Percentiles rank a stretch among this genome's conserved stretches.
phyloP scores from a whole-genome alignment of 129 eudicot species.

The Flaveria brownii region DNA sequence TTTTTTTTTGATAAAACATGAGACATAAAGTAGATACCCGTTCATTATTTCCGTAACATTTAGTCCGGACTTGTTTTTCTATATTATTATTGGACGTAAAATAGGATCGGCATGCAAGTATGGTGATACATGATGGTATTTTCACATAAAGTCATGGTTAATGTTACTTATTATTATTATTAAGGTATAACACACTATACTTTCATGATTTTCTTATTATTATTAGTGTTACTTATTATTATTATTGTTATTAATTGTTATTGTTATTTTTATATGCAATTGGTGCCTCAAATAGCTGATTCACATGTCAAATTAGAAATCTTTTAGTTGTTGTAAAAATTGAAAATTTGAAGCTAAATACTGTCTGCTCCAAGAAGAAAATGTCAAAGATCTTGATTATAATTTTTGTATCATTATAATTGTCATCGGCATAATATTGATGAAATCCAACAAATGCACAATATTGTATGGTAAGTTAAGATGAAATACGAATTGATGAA shows the following conservation, averaged over 20 bases:
- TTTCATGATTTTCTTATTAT: not conserved
- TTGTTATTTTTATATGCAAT: too few species aligned
- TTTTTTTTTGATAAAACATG: not conserved
- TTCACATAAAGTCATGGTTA: too few species aligned
- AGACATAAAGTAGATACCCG: too few species aligned
- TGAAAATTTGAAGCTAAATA: not conserved
- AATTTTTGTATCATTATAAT: not conserved
- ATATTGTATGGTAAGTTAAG: slow-evolving; percentile 11
- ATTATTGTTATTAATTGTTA: too few species aligned
- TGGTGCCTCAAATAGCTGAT: not conserved
- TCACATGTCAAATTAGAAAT: not conserved
- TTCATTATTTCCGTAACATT: not conserved
- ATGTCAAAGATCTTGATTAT: slow-evolving; percentile 3
- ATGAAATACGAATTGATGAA: slow-evolving; percentile 11
- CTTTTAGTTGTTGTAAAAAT: not conserved
- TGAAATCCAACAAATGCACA: slow-evolving; percentile 21
- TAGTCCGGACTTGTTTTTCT: not conserved
- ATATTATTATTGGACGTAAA: not conserved
- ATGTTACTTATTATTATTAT: not conserved
- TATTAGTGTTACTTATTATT: too few species aligned
- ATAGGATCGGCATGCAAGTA: not conserved
- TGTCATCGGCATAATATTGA: not conserved
- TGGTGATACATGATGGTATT: not conserved
- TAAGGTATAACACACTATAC: not conserved
- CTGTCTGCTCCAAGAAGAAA: not conserved